Conservation (phyloP, 2,329 filamentous ascomycete species). For the Microdochium nivale region DNA sequence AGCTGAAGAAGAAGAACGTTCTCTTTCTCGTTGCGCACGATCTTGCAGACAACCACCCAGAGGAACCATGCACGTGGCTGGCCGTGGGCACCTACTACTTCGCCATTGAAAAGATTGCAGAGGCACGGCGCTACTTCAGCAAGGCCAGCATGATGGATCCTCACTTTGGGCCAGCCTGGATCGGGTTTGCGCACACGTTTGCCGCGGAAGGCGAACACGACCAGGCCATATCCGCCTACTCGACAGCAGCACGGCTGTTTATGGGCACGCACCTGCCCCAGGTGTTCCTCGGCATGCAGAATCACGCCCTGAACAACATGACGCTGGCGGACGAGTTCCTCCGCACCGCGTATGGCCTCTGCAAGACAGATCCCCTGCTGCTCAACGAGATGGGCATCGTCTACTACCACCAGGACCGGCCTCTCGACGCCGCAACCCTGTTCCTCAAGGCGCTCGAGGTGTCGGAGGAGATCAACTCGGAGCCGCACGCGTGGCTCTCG, state of each 20-base stretch:
- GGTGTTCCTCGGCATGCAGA: slow-evolving; percentile 96
- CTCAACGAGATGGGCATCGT: slow-evolving; percentile 95
- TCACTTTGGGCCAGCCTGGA: slow-evolving; percentile 96
- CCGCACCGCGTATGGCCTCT: slow-evolving; percentile 76
- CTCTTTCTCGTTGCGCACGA: slow-evolving; percentile 91
- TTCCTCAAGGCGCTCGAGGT: slow-evolving; percentile 73
- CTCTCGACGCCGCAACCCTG: slow-evolving; percentile 65
- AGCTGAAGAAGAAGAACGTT: slow-evolving; percentile 77
- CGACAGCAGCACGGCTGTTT: slow-evolving; percentile 86
- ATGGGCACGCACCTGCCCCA: slow-evolving; percentile 95
- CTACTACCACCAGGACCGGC: slow-evolving; percentile 82
- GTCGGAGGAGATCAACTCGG: slow-evolving; percentile 72
- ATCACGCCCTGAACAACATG: slow-evolving; percentile 93
- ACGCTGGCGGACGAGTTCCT: slow-evolving; percentile 89
- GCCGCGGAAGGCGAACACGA: slow-evolving; percentile 96
- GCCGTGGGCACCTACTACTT: slow-evolving; percentile 96
- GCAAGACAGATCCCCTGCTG: slow-evolving; percentile 77
- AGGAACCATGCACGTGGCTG: slow-evolving; percentile 87
- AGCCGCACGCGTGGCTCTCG: slow-evolving; percentile 73
- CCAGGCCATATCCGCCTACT: slow-evolving; percentile 96
- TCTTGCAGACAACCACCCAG: slow-evolving; percentile 81
- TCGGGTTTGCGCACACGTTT: slow-evolving; percentile 97
- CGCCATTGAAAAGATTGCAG: slow-evolving; percentile 77
- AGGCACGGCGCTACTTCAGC: slow-evolving; percentile 91
- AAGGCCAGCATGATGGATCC: slow-evolving; percentile 97